Base-by-base conservation (phyloP, 768 basidiomycete genomes). In the Amanita thiersii region DNA sequence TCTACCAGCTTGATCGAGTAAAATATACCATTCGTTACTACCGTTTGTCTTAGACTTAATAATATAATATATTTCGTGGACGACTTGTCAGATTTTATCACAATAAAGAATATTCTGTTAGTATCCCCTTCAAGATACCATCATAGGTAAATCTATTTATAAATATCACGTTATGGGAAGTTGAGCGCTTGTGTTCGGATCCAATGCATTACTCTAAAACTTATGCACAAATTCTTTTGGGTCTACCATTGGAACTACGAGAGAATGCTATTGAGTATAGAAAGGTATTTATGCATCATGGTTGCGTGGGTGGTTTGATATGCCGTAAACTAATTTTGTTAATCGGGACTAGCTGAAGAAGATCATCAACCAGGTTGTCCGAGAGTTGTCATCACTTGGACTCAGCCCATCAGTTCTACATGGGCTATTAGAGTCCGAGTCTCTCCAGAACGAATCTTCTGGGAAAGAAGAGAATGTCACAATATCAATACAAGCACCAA, bases 211-310 rank as follows among this genome's bases (percentile, higher is more conserved):
- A 82, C 56, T 72, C 78, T 19, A 85, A 86, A 52, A 75, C 77
- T 1, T 86, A 83, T 57, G 40, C 72, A 4, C 70, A 81, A 46
- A 58, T 83, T 7, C 64, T 87, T 23, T 59, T 69, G 40, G 70
- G 70, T 5, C 74, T 93, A 9, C 89, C 91, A 0, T 75, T 79
- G 25, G 86, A 90, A 42, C 69, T 92, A 51, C 69, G 77, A 19
- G 71, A 81, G 15, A 83, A 79, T 56, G 81, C 86, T 1, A 83
- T 96, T 41, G 79, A 91, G 55, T 96, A 96, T 55, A 71, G 86
- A 23, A 79, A 81, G 67, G 87, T 86, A n/a, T n/a, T n/a, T n/a
- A n/a, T n/a, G n/a, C n/a, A n/a, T n/a, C n/a, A n/a, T n/a, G n/a
- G n/a, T n/a, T n/a, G n/a, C n/a, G n/a, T n/a, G n/a, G n/a, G n/a